Evolutionary conservation across 768 basidiomycete genomes (phyloP), one percentile per base, ranked within the genome.

Genomic region (Astraeus odoratus): DNA sequence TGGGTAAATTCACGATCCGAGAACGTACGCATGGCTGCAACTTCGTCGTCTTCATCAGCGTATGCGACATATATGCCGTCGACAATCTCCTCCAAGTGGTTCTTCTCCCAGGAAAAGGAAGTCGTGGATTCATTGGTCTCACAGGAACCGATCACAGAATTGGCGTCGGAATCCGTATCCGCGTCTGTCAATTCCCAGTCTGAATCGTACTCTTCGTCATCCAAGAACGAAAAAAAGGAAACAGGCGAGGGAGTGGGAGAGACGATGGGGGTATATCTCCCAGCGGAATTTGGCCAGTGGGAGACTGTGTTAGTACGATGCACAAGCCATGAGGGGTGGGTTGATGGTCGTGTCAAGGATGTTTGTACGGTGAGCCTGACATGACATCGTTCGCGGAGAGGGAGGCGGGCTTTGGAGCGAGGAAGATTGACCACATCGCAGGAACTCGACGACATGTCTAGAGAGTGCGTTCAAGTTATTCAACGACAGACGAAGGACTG

Each of bases 21-120:
- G 10, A 40, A 40, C 8, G 49, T 50, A 25, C 46, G 51, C n/a
- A 56, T 40, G 9, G 31, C 23, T 10, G 27, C 18, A 3, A 52
- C 8, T 13, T 57, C 42, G 1, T 20, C 23, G 18, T 52, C 50
- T 19, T 48, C 16, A 39, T 59, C 50, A 3, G 40, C 47, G 16
- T 54, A n/a, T 5, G 58, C 56, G 30, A 63, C 49, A 34, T 46
- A 63, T 12, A 58, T 15, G 3, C 48, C 47, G 0, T 30, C 22
- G 8, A 47, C 16, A 25, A 60, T 19, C 23, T 51, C 42, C 8
- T 49, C 37, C 3, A 60, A 37, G 42, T 51, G 53, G 23, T 22
- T 39, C 2, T 37, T 18, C 9, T 39, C 20, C 10, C 10, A 19
- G 9, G 20, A 37, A 2, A 35, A 16, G 19, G 34, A 19, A 35